These are phyloP conservation scores for Phialocephala subalpina DNA, from an alignment of 2,329 filamentous ascomycete genomes.

Conservation along the genomic window DNA sequence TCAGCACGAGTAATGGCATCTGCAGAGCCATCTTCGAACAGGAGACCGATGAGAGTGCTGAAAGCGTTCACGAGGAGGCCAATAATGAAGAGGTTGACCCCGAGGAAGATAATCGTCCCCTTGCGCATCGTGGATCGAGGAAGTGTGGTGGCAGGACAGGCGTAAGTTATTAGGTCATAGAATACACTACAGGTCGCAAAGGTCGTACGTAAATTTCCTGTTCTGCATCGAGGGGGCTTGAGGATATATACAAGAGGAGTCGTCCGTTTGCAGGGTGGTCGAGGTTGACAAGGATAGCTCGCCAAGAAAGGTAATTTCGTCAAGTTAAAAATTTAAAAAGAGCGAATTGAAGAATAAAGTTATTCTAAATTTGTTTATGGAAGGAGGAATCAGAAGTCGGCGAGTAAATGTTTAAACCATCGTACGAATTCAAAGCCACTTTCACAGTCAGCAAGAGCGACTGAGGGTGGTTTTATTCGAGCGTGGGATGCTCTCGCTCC, in stretches of 20 bases:
- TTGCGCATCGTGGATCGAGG: conserved; percentile 41
- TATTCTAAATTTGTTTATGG: conserved; percentile 3
- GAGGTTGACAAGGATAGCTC: not conserved
- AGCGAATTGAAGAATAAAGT: not conserved
- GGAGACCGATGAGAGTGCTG: conserved; percentile 74
- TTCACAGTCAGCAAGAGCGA: conserved; percentile 1
- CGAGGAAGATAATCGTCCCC: conserved; percentile 44
- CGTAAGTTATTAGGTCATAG: not conserved
- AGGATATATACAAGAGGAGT: conserved; percentile 6
- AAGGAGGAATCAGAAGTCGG: conserved; percentile 4
- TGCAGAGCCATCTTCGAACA: conserved; percentile 71
- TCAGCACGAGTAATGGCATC: conserved; percentile 74
- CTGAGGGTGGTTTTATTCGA: not conserved
- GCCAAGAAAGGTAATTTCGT: conserved; percentile 10
- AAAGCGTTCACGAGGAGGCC: conserved; percentile 71
- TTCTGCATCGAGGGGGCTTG: conserved; percentile 5
- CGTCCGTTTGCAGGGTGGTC: conserved; percentile 2
- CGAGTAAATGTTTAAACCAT: not conserved
- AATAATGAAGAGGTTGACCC: conserved; percentile 70
- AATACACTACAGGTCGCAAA: not conserved
- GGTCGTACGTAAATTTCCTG: not conserved
- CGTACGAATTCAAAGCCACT: not conserved
- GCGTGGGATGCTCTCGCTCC: not conserved
- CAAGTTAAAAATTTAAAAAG: not conserved
- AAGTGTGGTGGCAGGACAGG: not conserved